phyloP scores from a whole-genome alignment of 352 stramenopile genomes.

The Phytophthora sp. region DNA sequence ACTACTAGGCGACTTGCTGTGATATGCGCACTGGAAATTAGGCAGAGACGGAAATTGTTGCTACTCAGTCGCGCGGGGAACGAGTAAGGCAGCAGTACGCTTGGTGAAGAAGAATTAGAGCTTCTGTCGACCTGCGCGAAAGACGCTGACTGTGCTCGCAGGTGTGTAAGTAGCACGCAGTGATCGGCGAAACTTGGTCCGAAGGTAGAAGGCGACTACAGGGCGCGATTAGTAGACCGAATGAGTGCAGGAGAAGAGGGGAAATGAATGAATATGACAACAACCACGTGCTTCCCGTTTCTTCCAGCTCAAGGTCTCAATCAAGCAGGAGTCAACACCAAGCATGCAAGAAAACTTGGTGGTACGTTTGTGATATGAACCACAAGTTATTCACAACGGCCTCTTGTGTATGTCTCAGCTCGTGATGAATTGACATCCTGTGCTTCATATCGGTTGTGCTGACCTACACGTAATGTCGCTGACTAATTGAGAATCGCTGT shows the following conservation, averaged over 20 bases:
- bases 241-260: constrained; percentile 21
- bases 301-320: not conserved
- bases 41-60: constrained; percentile 24
- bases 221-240: constrained; percentile 24
- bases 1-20: constrained; percentile 57
- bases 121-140: constrained; percentile 24
- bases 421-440: constrained; percentile 12
- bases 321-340: too few relatives aligned
- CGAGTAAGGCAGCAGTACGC: constrained; percentile 22
- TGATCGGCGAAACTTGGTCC: constrained; percentile 21
- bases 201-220: constrained; percentile 17
- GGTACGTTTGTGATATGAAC: constrained; percentile 31
- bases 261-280: constrained; percentile 38
- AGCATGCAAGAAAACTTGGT: constrained; percentile 13
- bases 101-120: constrained; percentile 36
- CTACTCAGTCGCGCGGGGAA: constrained; percentile 16
- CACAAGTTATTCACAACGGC: constrained; percentile 16
- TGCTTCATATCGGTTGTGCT: constrained; percentile 6
- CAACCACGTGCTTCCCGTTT: constrained; percentile 9
- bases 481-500: constrained; percentile 87
- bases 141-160: constrained; percentile 19
- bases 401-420: constrained; percentile 2
- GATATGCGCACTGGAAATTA: constrained; percentile 22
- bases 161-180: constrained; percentile 22
- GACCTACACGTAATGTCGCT: not conserved